These are phyloP conservation scores for Kluyveromyces lactis DNA, from an alignment of 805 yeast genomes.

Conservation along the genomic window DNA sequence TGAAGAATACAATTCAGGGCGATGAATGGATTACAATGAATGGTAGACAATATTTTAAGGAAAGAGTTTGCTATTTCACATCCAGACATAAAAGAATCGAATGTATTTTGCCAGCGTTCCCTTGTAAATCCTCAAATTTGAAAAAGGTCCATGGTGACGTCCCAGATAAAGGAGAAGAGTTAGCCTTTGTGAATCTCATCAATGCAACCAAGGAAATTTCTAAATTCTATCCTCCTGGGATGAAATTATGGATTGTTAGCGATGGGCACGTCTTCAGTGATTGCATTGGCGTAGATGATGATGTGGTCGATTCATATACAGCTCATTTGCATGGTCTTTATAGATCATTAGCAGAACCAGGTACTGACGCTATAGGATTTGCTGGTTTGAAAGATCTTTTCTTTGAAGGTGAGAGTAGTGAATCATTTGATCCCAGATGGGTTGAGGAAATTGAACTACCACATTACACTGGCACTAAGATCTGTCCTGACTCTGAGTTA, in stretches of 20 bases:
- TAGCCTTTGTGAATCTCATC: slow-evolving; percentile 34
- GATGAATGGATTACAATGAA: slow-evolving; percentile 41
- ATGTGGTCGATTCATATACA: slow-evolving; percentile 42
- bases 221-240: slow-evolving; percentile 46
- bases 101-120: slow-evolving; percentile 56
- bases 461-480: slow-evolving; percentile 34
- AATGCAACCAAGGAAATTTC: slow-evolving; percentile 24
- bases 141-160: slow-evolving; percentile 40
- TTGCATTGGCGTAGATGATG: slow-evolving; percentile 55
- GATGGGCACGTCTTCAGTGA: slow-evolving; percentile 63
- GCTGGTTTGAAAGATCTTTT: slow-evolving; percentile 36
- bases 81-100: slow-evolving; percentile 40
- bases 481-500: slow-evolving; percentile 31
- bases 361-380: slow-evolving; percentile 31
- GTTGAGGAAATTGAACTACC: slow-evolving; percentile 24
- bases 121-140: slow-evolving; percentile 52
- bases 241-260: slow-evolving; percentile 48
- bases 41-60: slow-evolving; percentile 37
- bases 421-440: slow-evolving; percentile 23
- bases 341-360: slow-evolving; percentile 27
- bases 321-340: slow-evolving; percentile 37
- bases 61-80: slow-evolving; percentile 40
- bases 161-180: slow-evolving; percentile 50
- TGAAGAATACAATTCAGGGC: slow-evolving; percentile 38
- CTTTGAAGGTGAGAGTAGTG: slow-evolving; percentile 24